These are phyloP conservation scores for Rhodotorula babjevae DNA, from an alignment of 768 basidiomycete species.

Conservation along the genomic window DNA sequence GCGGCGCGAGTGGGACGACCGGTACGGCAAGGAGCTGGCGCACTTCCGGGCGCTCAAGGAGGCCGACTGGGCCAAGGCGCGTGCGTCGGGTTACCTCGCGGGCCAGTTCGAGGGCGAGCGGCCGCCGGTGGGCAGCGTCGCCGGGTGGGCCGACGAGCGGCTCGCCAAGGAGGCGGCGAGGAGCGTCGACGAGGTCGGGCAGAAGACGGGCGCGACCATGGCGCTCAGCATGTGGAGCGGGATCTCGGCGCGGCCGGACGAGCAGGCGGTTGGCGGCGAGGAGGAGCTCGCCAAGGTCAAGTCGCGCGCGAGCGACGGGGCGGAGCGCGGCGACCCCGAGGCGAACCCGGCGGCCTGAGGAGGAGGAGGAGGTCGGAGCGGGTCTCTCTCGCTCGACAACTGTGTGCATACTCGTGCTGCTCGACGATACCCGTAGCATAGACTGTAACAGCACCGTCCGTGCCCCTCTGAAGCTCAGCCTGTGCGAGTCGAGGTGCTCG, in stretches of 20 bases:
- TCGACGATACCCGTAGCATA: too few relatives aligned
- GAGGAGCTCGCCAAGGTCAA: constrained; percentile 32
- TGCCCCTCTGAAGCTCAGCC: too few relatives aligned
- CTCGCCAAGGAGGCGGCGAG: constrained; percentile 43
- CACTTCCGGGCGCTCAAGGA: constrained; percentile 41
- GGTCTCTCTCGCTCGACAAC: background rate
- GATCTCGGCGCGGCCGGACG: constrained; percentile 45
- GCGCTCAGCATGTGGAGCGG: constrained; percentile 45
- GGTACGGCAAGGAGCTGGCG: constrained; percentile 42
- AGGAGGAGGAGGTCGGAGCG: background rate
- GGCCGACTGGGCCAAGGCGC: constrained; percentile 43
- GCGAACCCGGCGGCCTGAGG: background rate
- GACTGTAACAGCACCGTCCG: too few relatives aligned
- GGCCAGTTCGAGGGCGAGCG: constrained; percentile 44
- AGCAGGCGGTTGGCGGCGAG: constrained; percentile 42
- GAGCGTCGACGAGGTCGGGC: constrained; percentile 46
- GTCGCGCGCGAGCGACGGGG: background rate
- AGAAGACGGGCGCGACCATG: constrained; percentile 42
- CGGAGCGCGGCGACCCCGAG: too few relatives aligned
- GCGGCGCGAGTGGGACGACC: constrained; percentile 46
- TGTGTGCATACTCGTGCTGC: too few relatives aligned
- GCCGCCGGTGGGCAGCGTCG: constrained; percentile 45
- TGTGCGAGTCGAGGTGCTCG: too few relatives aligned
- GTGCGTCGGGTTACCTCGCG: constrained; percentile 45
- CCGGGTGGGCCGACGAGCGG: constrained; percentile 41